These are phyloP conservation scores for Fusarium staphyleae DNA, from an alignment of 2,329 filamentous ascomycete species.

Conservation along the genomic window DNA sequence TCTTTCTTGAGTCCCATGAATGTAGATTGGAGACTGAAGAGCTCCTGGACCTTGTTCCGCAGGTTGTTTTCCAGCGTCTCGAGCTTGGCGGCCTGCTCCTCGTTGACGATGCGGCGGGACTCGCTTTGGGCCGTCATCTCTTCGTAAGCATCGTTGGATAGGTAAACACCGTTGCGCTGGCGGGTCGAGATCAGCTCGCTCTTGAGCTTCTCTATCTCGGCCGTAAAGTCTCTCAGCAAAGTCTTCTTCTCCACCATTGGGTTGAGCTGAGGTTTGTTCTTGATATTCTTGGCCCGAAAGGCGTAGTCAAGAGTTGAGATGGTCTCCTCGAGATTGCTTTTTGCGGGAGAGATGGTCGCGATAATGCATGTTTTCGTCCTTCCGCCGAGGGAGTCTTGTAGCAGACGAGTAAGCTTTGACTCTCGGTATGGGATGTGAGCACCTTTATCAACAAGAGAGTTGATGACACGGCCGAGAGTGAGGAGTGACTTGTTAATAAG, in stretches of 20 bases:
- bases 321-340: conserved; percentile 95
- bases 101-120: conserved; percentile 86
- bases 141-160: conserved; percentile 88
- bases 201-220: conserved; percentile 93
- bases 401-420: conserved; percentile 90
- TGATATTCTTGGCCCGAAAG: conserved; percentile 97
- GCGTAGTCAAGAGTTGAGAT: conserved; percentile 98
- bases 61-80: conserved; percentile 91
- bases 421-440: conserved; percentile 91
- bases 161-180: conserved; percentile 93
- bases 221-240: conserved; percentile 85
- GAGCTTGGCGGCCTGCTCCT: conserved; percentile 91
- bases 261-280: conserved; percentile 96
- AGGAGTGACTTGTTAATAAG: conserved; percentile 98
- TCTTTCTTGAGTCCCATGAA: conserved; percentile 92
- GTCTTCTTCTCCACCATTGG: conserved; percentile 93
- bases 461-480: conserved; percentile 95
- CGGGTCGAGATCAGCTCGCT: conserved; percentile 91
- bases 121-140: conserved; percentile 92
- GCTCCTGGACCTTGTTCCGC: conserved; percentile 90
- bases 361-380: conserved; percentile 99
- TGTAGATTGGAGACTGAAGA: conserved; percentile 83
- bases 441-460: conserved; percentile 89
- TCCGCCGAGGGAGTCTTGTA: conserved; percentile 96
- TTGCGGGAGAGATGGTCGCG: conserved; percentile 92